These are phyloP conservation scores for Puccinia brachypodii DNA, from an alignment of 1,284 basidiomycete species.

Conservation along the genomic window DNA sequence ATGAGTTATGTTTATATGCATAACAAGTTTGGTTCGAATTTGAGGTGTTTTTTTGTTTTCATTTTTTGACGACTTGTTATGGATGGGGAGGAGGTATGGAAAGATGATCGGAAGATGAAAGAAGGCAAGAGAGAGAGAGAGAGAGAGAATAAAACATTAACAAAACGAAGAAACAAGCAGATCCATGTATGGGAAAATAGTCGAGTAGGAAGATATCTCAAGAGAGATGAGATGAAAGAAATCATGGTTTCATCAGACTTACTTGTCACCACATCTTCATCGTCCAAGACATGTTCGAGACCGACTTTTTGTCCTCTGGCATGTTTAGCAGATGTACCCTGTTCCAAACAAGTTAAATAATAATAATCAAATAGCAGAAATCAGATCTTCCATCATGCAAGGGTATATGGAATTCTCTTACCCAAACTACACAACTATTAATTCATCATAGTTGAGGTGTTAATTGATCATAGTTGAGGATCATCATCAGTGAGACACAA, in stretches of 20 bases:
- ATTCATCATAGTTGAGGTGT: neutral
- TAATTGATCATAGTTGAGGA: neutral
- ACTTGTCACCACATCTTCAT: slow-evolving; percentile 48
- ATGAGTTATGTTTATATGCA: no score
- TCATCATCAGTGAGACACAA: neutral
- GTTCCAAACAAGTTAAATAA: slow-evolving; percentile 71
- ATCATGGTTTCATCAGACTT: neutral
- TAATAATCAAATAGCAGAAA: slow-evolving; percentile 37
- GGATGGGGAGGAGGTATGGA: neutral
- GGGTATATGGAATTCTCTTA: slow-evolving; percentile 3
- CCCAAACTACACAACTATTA: slow-evolving; percentile 51
- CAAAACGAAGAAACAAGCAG: neutral
- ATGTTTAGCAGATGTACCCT: slow-evolving; percentile 94
- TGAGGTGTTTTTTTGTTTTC: no score
- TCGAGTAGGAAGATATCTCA: neutral
- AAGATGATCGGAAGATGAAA: neutral
- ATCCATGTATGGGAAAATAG: neutral
- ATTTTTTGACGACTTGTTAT: no score
- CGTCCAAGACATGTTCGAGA: slow-evolving; percentile 62
- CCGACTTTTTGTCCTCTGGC: slow-evolving; percentile 95
- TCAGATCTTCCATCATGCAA: slow-evolving; percentile 41
- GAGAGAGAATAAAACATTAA: neutral
- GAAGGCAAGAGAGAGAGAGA: neutral
- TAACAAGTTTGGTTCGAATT: no score
- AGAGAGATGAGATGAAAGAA: neutral